Conservation (phyloP, 2,329 filamentous ascomycete genomes). For the Colletotrichum neosansevieriae region DNA sequence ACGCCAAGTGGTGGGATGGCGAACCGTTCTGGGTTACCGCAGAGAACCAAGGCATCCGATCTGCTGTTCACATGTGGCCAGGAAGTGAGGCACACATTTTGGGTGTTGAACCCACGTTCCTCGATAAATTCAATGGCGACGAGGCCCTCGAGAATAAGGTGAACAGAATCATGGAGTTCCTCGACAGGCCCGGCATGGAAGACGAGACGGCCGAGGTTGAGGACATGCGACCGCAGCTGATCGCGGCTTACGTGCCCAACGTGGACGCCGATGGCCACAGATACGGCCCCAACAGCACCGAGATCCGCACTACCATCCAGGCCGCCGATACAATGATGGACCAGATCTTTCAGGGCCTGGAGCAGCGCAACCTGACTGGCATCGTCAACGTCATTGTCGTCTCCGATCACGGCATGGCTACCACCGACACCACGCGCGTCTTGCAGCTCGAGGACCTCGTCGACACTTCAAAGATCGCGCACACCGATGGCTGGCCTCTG, state of each 20-base stretch:
- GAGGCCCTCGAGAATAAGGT: constrained; percentile 83
- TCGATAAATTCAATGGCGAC: constrained; percentile 87
- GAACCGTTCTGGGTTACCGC: constrained; percentile 96
- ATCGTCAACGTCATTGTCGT: constrained; percentile 97
- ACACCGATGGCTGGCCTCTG: constrained; percentile 94
- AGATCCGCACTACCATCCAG: constrained; percentile 82
- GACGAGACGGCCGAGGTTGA: constrained; percentile 61
- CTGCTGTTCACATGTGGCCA: constrained; percentile 98
- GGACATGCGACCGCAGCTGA: constrained; percentile 83
- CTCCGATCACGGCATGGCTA: constrained; percentile 98
- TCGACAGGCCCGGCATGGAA: constrained; percentile 84
- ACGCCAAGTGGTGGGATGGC: constrained; percentile 93
- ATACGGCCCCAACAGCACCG: constrained; percentile 94
- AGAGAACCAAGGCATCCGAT: constrained; percentile 81
- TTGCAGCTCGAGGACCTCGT: constrained; percentile 92
- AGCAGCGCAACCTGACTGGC: constrained; percentile 83
- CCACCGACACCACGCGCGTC: constrained; percentile 82
- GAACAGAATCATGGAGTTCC: constrained; percentile 79
- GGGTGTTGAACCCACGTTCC: constrained; percentile 78
- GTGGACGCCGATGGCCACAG: constrained; percentile 89
- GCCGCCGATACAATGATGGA: constrained; percentile 88
- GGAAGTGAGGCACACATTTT: constrained; percentile 90
- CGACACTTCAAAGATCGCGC: constrained; percentile 80
- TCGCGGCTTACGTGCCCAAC: constrained; percentile 94
- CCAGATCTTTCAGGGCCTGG: constrained; percentile 79